Evolutionary conservation across 2,329 filamentous ascomycete genomes (phyloP).

Genomic region (Herpotrichia juniperi): DNA sequence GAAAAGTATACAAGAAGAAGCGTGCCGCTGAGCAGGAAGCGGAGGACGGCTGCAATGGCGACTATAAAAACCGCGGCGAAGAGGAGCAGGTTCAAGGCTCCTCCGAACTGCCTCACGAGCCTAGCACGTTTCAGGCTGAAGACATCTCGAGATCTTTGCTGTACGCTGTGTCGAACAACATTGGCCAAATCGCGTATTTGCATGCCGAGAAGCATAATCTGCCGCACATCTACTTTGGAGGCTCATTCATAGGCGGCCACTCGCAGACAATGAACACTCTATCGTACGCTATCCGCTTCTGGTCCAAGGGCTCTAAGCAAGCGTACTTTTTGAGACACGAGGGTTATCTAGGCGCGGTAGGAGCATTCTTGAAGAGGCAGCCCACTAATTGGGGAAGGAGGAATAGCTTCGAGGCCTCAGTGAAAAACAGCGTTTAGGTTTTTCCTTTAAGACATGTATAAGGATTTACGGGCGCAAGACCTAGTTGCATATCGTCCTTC

Average conservation of each 20-base stretch:
- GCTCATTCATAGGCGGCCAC: conserved; percentile 94
- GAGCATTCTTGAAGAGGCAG: conserved; percentile 90
- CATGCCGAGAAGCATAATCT: conserved; percentile 93
- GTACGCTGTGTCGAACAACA: conserved; percentile 95
- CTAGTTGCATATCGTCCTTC: background rate
- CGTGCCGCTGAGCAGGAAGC: conserved; percentile 78
- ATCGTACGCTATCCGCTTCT: conserved; percentile 96
- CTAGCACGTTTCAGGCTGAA: conserved; percentile 71
- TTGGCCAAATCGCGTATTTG: conserved; percentile 96
- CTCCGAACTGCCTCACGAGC: conserved; percentile 43
- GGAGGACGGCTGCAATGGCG: conserved; percentile 69
- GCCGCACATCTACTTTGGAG: conserved; percentile 95
- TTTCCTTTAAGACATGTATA: background rate
- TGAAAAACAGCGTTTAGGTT: background rate
- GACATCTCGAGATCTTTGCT: conserved; percentile 91
- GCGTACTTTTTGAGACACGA: conserved; percentile 96
- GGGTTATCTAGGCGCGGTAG: conserved; percentile 91
- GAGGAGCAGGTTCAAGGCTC: conserved; percentile 40
- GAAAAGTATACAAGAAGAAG: conserved; percentile 95
- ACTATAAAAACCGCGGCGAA: conserved; percentile 47
- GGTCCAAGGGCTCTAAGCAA: conserved; percentile 91
- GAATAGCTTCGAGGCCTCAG: conserved; percentile 68
- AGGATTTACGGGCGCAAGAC: background rate
- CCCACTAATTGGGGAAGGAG: conserved; percentile 89
- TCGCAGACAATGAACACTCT: conserved; percentile 97